Percentiles rank a stretch among this genome's conserved stretches.
Conservation (phyloP, 345 rosid species). For the Ceriops decandra region DNA sequence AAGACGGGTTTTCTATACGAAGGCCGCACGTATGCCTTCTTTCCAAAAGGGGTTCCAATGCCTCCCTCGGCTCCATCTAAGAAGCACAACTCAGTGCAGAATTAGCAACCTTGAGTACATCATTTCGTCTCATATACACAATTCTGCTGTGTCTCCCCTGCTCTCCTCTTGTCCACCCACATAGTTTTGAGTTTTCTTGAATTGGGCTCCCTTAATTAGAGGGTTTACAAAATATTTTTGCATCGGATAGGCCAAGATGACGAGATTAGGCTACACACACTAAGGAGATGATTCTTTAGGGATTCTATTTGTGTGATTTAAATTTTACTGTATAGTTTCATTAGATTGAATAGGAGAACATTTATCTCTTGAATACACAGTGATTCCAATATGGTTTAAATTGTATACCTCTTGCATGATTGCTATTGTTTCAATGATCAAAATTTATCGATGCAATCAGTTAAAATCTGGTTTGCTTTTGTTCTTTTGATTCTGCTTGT, state of each 20-base stretch:
- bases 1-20: constrained; percentile 37
- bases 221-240: background rate
- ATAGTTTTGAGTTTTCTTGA: background rate
- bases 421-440: constrained; percentile 2
- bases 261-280: constrained; percentile 2
- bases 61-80: constrained; percentile 91
- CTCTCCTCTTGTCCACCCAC: background rate
- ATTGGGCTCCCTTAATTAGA: background rate
- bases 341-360: background rate
- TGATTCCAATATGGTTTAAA: background rate
- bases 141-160: background rate
- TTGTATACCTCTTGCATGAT: background rate
- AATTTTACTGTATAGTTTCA: background rate
- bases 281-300: background rate
- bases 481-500: background rate
- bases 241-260: background rate
- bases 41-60: constrained; percentile 64
- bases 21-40: constrained; percentile 54
- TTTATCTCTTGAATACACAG: background rate
- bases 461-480: constrained; percentile 2
- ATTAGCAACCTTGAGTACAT: constrained; percentile 15
- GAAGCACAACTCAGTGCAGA: constrained; percentile 53
- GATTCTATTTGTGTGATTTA: too few relatives aligned
- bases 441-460: background rate
- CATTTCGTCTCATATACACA: background rate